Evolutionary conservation across 2,329 filamentous ascomycete genomes (phyloP).

Genomic region (Diaporthe sp.): DNA sequence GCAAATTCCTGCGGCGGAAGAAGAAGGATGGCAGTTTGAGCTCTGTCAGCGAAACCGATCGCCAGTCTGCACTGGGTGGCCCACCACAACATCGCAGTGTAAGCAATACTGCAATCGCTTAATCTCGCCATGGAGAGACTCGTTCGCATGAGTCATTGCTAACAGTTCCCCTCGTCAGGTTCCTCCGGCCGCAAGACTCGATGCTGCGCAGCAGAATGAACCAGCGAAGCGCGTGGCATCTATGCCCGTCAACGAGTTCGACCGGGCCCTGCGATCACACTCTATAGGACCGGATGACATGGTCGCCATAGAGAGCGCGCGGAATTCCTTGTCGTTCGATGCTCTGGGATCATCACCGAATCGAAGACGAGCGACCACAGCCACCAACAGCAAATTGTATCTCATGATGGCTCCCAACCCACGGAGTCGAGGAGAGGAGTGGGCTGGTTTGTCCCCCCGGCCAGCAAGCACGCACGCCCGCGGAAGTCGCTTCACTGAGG

Average conservation of each 20-base stretch:
- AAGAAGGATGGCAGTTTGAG: conserved; percentile 56
- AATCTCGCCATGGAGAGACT: no score
- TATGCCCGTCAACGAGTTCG: conserved; percentile 69
- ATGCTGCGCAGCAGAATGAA: conserved; percentile 43
- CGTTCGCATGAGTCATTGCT: not conserved
- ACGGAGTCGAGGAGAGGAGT: conserved; percentile 53
- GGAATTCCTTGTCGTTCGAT: conserved; percentile 63
- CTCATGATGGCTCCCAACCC: conserved; percentile 40
- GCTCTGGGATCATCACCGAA: conserved; percentile 42
- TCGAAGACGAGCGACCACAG: conserved; percentile 54
- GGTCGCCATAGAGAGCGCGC: conserved; percentile 62
- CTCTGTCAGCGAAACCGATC: conserved; percentile 42
- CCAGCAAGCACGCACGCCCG: conserved; percentile 70
- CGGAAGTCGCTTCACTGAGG: conserved; percentile 52
- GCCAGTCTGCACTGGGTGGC: conserved; percentile 41
- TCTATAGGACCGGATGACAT: conserved; percentile 68
- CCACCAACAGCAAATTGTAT: conserved; percentile 50
- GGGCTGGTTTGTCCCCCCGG: conserved; percentile 67
- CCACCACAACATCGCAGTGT: conserved; percentile 60
- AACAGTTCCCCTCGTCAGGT: conserved; percentile 13
- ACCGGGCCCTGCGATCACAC: conserved; percentile 70
- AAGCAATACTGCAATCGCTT: conserved; percentile 40
- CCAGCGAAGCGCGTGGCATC: conserved; percentile 65
- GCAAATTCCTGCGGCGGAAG: conserved; percentile 68
- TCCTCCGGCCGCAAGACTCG: conserved; percentile 26